Conservation (phyloP, 2,329 filamentous ascomycete genomes). For the Harringtonia lauricola region DNA sequence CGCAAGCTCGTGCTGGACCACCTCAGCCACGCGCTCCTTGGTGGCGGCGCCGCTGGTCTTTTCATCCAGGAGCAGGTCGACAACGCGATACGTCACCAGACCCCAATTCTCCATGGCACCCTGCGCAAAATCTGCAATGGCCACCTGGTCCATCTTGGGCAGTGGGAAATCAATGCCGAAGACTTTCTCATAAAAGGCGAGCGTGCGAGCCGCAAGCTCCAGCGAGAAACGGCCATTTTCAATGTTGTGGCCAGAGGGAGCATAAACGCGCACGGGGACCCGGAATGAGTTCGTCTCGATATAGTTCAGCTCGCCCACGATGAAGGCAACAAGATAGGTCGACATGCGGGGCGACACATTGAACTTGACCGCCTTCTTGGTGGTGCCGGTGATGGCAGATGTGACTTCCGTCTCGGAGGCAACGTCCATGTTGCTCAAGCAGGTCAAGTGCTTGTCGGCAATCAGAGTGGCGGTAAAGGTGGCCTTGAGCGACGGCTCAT, state of each 20-base stretch:
- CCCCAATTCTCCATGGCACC: conserved; percentile 99
- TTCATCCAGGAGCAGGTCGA: conserved; percentile 83
- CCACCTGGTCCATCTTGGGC: conserved; percentile 94
- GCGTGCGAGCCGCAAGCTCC: conserved; percentile 76
- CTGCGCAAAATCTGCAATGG: conserved; percentile 89
- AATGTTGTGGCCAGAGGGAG: conserved; percentile 79
- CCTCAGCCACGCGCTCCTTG: conserved; percentile 88
- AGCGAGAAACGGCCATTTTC: conserved; percentile 86
- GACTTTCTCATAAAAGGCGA: conserved; percentile 91
- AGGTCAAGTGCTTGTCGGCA: conserved; percentile 82
- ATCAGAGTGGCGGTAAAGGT: conserved; percentile 85
- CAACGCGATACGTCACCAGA: conserved; percentile 85
- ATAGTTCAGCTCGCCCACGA: conserved; percentile 87
- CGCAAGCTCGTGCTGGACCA: conserved; percentile 91
- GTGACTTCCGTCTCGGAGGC: conserved; percentile 64
- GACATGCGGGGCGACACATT: conserved; percentile 91
- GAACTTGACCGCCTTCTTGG: conserved; percentile 83
- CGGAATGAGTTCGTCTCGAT: conserved; percentile 89
- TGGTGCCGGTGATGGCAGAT: conserved; percentile 47
- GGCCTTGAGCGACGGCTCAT: conserved; percentile 89
- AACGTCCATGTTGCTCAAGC: conserved; percentile 95
- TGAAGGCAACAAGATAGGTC: conserved; percentile 88
- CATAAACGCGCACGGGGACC: conserved; percentile 87
- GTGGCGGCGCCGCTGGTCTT: conserved; percentile 80
- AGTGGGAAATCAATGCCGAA: conserved; percentile 81